Evolutionary conservation across 2,329 filamentous ascomycete genomes (phyloP), one percentile per base, ranked within the genome.

Genomic region (Atkinsonella texensis): DNA sequence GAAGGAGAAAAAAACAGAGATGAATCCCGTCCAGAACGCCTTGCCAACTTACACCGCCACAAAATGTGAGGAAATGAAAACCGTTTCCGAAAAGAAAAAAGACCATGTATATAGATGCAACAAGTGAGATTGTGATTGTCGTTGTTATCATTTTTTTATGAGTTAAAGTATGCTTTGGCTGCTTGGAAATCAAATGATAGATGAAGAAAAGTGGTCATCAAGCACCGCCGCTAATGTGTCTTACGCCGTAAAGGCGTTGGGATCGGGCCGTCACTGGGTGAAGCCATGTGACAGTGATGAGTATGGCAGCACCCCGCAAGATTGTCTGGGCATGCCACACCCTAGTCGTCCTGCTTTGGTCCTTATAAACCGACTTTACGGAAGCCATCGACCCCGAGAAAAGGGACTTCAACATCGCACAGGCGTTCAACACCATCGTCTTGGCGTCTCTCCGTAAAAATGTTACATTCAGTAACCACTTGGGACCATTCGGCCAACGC

Each of bases 401-500:
- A 59, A 1, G 69, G 71, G 3, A 74, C 69, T 65, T 91, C 87
- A 42, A 91, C 81, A 43, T 83, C 80, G 57, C 71, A 74, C 54
- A 88, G 76, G 0, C 72, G 71, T 2, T 79, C 74, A 10, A 89
- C 79, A 44, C 87, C 87, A 63, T 93, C 87, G 46, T 81, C 80
- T 49, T 82, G 81, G 51, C 87, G 77, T 45, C 87, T 75, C 53
- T 91, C 86, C 33, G 89, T 80, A 65, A 91, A 93, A 61, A 81
- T 87, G 67, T 90, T 88, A 70, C 83, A 88, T 64, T 93, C 87
- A 52, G 79, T 78, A 15, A 89, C 80, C 18, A 91, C 78, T 17
- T 87, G 70, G 18, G 76, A 74, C 87, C 87, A 93, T 65, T 93
- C 87, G 0, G 86, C 86, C 44, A 93, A 72, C 0, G 87, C 83